Conservation (phyloP, 169 alveolate species). For the Eimeria nieschulzi region DNA sequence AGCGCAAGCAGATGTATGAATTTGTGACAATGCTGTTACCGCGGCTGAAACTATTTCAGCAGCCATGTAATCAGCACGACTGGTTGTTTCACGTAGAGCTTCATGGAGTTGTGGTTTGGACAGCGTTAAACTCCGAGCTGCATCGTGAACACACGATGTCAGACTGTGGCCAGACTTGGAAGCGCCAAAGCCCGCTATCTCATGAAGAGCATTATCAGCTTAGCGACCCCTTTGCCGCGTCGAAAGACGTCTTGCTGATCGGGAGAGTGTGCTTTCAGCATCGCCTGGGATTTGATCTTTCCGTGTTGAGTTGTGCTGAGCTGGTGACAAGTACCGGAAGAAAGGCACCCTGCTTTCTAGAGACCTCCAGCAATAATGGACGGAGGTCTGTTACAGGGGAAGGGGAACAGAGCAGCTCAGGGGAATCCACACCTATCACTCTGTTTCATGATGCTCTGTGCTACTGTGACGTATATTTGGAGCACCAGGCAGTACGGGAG, state of each 20-base stretch:
- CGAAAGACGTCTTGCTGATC: conserved; percentile 26
- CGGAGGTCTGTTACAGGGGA: neutral
- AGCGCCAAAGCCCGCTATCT: neutral
- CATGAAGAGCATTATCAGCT: neutral
- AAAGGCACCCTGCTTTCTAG: conserved; percentile 37
- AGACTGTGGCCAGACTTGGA: conserved; percentile 3
- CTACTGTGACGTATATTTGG: conserved; percentile 49
- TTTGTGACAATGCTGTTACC: conserved; percentile 38
- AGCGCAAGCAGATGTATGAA: conserved; percentile 51
- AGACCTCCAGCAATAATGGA: neutral
- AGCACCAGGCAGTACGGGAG: conserved; percentile 26
- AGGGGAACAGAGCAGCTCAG: neutral
- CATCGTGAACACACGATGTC: conserved; percentile 36
- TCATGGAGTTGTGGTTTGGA: conserved; percentile 64
- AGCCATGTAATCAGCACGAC: neutral
- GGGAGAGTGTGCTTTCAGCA: conserved; percentile 71
- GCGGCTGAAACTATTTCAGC: conserved; percentile 22
- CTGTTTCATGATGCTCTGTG: conserved; percentile 29
- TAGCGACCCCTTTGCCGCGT: neutral
- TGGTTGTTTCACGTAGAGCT: conserved; percentile 44
- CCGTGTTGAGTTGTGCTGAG: conserved; percentile 1
- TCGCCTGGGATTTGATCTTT: conserved; percentile 41
- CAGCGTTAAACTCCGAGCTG: conserved; percentile 53
- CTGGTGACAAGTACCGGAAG: conserved; percentile 50
- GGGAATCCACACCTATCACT: conserved; percentile 3